Conservation (phyloP, 805 yeast genomes). For the Hanseniaspora singularis region DNA sequence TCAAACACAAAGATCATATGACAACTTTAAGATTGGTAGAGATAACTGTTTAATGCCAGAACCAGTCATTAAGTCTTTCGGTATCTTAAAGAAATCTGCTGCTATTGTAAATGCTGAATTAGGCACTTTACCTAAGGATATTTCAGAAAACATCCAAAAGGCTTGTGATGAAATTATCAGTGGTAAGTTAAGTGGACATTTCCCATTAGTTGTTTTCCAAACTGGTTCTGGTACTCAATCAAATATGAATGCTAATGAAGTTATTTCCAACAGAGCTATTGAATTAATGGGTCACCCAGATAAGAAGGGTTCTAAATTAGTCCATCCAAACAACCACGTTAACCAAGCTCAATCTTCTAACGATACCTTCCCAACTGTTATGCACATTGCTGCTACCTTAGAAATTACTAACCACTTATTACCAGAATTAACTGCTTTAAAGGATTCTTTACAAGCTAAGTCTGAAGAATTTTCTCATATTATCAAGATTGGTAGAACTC, state of each 20-base stretch:
- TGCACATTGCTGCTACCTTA: constrained; percentile 97
- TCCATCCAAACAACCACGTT: constrained; percentile 97
- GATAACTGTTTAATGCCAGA: constrained; percentile 79
- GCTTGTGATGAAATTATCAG: constrained; percentile 93
- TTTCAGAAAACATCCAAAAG: constrained; percentile 72
- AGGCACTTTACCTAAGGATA: constrained; percentile 73
- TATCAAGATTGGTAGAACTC: constrained; percentile 98
- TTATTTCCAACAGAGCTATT: constrained; percentile 94
- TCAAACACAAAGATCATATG: constrained; percentile 86
- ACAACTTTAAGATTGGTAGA: constrained; percentile 95
- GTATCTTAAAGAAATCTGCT: constrained; percentile 85
- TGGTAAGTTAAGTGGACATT: constrained; percentile 85
- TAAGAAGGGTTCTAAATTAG: constrained; percentile 75
- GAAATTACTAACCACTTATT: constrained; percentile 65
- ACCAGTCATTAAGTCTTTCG: constrained; percentile 84
- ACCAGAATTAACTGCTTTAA: constrained; percentile 69
- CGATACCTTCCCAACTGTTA: constrained; percentile 98
- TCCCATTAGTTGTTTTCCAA: constrained; percentile 97
- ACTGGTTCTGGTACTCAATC: constrained; percentile 98
- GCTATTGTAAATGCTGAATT: constrained; percentile 77
- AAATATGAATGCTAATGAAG: constrained; percentile 98
- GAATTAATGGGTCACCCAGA: constrained; percentile 74
- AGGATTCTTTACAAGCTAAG: constrained; percentile 66
- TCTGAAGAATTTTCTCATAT: constrained; percentile 74
- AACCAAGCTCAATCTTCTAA: constrained; percentile 98